These are phyloP conservation scores for Hirsutella thompsonii DNA, from an alignment of 2,329 filamentous ascomycete species.

Conservation along the genomic window DNA sequence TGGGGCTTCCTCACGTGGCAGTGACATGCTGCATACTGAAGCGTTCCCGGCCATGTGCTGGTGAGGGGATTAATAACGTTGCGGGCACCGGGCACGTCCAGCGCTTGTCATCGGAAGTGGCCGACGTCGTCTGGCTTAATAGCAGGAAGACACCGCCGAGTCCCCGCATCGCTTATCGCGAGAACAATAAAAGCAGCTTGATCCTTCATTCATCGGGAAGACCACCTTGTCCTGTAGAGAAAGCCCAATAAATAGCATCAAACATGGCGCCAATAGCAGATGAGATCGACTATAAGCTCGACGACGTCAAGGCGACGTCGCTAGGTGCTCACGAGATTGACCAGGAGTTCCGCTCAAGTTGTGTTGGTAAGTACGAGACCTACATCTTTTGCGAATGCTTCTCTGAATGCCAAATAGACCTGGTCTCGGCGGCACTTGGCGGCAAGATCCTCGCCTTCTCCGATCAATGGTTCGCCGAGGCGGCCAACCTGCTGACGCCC, in stretches of 20 bases:
- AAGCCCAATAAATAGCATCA: not conserved
- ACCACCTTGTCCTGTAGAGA: not conserved
- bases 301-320: conserved; percentile 34
- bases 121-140: conserved; percentile 1
- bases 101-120: conserved; percentile 4
- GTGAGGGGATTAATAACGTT: too few relatives aligned
- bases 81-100: too few relatives aligned
- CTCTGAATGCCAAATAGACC: conserved; percentile 26
- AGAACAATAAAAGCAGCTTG: not conserved
- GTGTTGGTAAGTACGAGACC: conserved; percentile 37
- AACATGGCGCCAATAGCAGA: conserved; percentile 25
- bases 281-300: conserved; percentile 42
- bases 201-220: not conserved
- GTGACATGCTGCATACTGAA: not conserved
- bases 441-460: conserved; percentile 53
- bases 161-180: not conserved
- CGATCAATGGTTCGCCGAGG: conserved; percentile 57
- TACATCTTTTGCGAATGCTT: not conserved
- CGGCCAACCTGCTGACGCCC: conserved; percentile 50
- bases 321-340: conserved; percentile 44
- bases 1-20: too few relatives aligned
- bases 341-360: conserved; percentile 45
- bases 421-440: conserved; percentile 47
- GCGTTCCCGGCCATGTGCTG: not conserved
- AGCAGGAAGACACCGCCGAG: not conserved